These are phyloP conservation scores for Bolboschoenoplectus hybrid DNA, from an alignment of 202 grass and related monocot genomes.

Conservation along the genomic window DNA sequence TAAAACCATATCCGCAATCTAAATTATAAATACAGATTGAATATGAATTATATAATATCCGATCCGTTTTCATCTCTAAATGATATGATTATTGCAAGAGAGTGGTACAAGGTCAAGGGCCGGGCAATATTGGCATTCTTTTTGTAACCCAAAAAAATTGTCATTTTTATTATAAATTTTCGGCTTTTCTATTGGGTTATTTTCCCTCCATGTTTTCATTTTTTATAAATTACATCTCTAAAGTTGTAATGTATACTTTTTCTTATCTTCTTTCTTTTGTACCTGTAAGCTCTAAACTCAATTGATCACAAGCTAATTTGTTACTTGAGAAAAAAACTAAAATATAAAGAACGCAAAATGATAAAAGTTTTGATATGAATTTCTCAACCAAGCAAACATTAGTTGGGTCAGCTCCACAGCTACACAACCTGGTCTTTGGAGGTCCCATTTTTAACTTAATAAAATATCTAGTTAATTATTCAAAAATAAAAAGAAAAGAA, in stretches of 20 bases:
- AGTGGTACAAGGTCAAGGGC: too few species aligned
- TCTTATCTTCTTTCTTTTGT: not conserved
- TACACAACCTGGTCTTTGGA: conserved; percentile 48
- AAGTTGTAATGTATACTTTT: not conserved
- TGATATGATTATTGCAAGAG: too few species aligned
- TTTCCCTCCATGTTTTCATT: not conserved
- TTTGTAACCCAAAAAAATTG: too few species aligned
- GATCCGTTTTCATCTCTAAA: too few species aligned
- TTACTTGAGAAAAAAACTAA: not conserved
- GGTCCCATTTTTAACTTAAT: conserved; percentile 35
- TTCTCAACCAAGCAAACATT: conserved; percentile 43
- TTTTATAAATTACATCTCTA: not conserved
- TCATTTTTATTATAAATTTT: too few species aligned
- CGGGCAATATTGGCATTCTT: too few species aligned
- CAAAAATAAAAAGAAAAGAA: not conserved
- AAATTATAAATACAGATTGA: too few species aligned
- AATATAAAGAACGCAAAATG: not conserved
- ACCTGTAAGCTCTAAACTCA: not conserved
- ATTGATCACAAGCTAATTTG: not conserved
- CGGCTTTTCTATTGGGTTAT: not conserved
- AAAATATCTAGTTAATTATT: not conserved
- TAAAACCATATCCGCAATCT: too few species aligned
- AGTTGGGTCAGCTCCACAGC: conserved; percentile 33
- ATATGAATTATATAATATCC: too few species aligned
- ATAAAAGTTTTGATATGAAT: conserved; percentile 25